Evolutionary conservation across 192 early-diverging fungal genomes (phyloP), one percentile per base, ranked within the genome.

Genomic region (Geranomyces variabilis): DNA sequence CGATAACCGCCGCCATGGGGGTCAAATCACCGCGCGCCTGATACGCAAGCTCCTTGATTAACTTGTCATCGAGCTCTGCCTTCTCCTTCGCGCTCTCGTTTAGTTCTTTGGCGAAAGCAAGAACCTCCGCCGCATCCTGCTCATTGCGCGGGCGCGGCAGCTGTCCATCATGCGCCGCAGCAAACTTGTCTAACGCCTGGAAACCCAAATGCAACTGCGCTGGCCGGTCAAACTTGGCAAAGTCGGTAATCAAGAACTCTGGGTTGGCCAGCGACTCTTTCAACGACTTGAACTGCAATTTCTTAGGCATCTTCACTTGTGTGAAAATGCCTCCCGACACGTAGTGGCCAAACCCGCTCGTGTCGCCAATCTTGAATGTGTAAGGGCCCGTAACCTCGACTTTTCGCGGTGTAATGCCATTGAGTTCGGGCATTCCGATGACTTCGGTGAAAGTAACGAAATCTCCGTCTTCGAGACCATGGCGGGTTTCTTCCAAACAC

Each of bases 151-250:
- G 94, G 28, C 87, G 83, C n/a, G 97, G 97, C 58, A 91, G 81
- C 26, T 84, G 83, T 36, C 89, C 89, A 46, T 72, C 61, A 26
- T 88, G 76, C 64, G 86, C 87, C 8, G 70, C 67, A 59, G 63
- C 48, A 72, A 96, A 99, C 13, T 74, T 75, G 64, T 96, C 91
- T n/a, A 99, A 85, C 6, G 94, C 96, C 78, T 96, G 94, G 89
- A 98, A 98, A 34, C 89, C 95, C 33, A 96, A 68, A 66, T 97
- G 95, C 8, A 96, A 85, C 79, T 96, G 93, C 1, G 86, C 83
- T 15, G 96, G 96, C n/a, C 94, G 88, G 73, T 99, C 96, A 63
- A 96, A 99, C 82, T 99, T 99, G 66, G 93, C 95, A 81, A 92
- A 98, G 84, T 99, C 97, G 41, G 95, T 90, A 63, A 89, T 83